Percentiles rank a stretch among this genome's conserved stretches.
phyloP scores from a whole-genome alignment of 768 basidiomycete genomes.

The Cystoderma amianthinum region DNA sequence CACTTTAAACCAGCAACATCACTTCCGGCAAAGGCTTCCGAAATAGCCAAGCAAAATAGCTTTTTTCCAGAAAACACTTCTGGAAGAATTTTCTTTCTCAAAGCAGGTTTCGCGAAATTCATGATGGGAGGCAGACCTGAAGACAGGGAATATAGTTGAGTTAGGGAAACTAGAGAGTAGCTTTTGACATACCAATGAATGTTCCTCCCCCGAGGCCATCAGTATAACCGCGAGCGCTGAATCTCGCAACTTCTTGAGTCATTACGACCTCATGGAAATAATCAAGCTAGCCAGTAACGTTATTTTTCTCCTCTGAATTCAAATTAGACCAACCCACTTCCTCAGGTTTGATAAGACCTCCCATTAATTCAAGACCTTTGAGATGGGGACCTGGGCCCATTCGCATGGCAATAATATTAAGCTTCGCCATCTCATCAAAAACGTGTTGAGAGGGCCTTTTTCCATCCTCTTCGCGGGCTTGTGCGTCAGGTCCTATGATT shows the following conservation, averaged over 20 bases:
- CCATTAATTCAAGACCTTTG: slow-evolving; percentile 68
- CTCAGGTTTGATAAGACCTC: slow-evolving; percentile 70
- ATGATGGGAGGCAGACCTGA: slow-evolving; percentile 73
- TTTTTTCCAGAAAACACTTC: slow-evolving; percentile 58
- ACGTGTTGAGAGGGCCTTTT: slow-evolving; percentile 69
- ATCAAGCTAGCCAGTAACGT: slow-evolving; percentile 42
- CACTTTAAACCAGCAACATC: slow-evolving; percentile 70
- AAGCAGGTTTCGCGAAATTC: slow-evolving; percentile 66
- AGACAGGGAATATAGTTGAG: slow-evolving; percentile 1
- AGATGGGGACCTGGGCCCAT: slow-evolving; percentile 84
- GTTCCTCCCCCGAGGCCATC: slow-evolving; percentile 61
- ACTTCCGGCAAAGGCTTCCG: slow-evolving; percentile 80
- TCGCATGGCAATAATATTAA: slow-evolving; percentile 56
- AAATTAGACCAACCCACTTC: slow-evolving; percentile 33
- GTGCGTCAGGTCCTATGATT: slow-evolving; percentile 45
- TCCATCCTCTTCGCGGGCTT: slow-evolving; percentile 71
- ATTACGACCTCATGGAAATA: slow-evolving; percentile 81
- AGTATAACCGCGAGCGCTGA: slow-evolving; percentile 69
- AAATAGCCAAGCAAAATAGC: slow-evolving; percentile 72
- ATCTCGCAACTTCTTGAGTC: slow-evolving; percentile 61
- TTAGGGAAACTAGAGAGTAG: neutral
- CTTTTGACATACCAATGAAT: slow-evolving; percentile 13
- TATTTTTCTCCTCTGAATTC: neutral
- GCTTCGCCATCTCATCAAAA: slow-evolving; percentile 58
- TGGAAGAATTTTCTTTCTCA: slow-evolving; percentile 54